Evolutionary conservation across 2,329 filamentous ascomycete genomes (phyloP), one percentile per base, ranked within the genome.

Genomic region (Penicillium sp.): DNA sequence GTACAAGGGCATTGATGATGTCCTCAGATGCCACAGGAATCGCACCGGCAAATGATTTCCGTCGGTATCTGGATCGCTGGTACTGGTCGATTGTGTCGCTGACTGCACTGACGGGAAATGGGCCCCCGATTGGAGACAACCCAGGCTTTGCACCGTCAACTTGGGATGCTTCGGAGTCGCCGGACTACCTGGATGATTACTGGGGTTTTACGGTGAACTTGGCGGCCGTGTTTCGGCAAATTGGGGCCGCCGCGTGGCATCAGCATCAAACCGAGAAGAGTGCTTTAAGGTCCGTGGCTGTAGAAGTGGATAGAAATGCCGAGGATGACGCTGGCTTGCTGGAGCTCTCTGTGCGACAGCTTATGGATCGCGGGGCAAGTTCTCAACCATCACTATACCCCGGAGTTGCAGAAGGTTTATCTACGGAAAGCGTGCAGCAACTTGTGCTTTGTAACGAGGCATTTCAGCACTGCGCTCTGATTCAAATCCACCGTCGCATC

Each of bases 401-500:
- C 1, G 61, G 59, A 1, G 59, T 63, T 6, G 56, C 47, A 8
- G 55, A 63, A 36, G 55, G 52, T 2, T 41, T 65, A 5, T 57
- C 62, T 0, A 36, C 51, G 6, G 51, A 58, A 9, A 57, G 52
- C n/a, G 54, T 64, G 7, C 50, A 52, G 11, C 57, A 67, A 36
- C 63, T 68, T 20, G 50, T 54, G 9, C 51, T 65, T 13, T 69
- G 66, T 42, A 68, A 69, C 40, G 57, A 64, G 41, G 62, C 66
- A 3, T 69, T 67, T 35, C 66, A 68, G 33, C 63, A 67, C 30
- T 62, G 65, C 13, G 66, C 66, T 2, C 54, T 69, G 18, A 67
- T 69, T 20, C 64, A 69, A 32, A 67, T 69, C 27, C 52, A 66
- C 31, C 59, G 64, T 9, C 58, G 64, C 8, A 44, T 68, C 23